Base-by-base conservation (phyloP, 306 rosid genomes). In the Hippophae rhamnoides region DNA sequence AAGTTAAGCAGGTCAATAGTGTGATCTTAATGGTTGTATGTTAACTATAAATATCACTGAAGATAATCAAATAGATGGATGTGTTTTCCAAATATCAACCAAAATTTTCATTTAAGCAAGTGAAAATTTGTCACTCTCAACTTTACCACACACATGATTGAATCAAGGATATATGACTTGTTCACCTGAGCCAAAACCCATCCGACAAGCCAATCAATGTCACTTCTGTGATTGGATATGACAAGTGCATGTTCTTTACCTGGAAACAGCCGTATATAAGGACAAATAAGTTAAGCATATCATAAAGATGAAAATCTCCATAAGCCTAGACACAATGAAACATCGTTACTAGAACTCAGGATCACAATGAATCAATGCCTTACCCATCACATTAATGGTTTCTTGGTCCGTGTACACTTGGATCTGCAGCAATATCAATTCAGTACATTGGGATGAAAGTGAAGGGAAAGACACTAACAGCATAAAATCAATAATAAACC, bases 151-250 rank as follows among this genome's bases (percentile, higher is more conserved):
- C 51, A 49, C 56, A 67, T 59, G 65, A 66, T 44, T 67, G 54
- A 52, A 45, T 42, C 55, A 46, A 45, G 60, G 47, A 57, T 38
- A 54, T 51, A 73, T 68, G 72, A 69, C 65, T 60, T 18, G 61
- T 57, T 78, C 76, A 90, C 97, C 97, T 87, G 85, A 69, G 95
- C 90, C 66, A 84, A 66, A 66, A 84, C 76, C 97, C 95, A 87
- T 73, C 94, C 94, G 77, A 87, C 86, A 64, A 90, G 95, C 97
- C 97, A 90, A 73, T 90, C 95, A 64, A 87, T 87, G 51, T 86
- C 97, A 76, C 97, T 90, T 83, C 64, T 82, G 69, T 90, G 97
- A 76, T 90, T 90, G 72, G 58, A 84, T 63, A 87, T 42, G 56
- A 82, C 81, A 70, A 90, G 95, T 6, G 97, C 97, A 57, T 87